These are phyloP conservation scores for Craterostigma plantagineum DNA, from an alignment of 257 asterid species.

Conservation along the genomic window DNA sequence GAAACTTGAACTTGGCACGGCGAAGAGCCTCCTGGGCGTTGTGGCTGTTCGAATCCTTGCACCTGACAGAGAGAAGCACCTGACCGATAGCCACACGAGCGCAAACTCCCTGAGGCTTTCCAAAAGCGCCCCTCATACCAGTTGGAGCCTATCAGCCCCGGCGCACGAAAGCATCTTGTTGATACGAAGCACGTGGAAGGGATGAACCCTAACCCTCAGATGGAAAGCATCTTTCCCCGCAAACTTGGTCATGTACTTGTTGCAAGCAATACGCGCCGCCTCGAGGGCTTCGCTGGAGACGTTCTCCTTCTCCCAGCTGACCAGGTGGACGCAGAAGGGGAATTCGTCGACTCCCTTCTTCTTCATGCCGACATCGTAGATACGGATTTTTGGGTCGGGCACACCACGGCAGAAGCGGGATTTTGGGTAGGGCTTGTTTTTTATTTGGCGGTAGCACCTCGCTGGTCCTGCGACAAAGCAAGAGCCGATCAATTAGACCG, in stretches of 20 bases:
- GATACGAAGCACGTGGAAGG: constrained; percentile 4
- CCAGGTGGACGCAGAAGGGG: constrained; percentile 15
- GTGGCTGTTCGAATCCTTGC: constrained; percentile 17
- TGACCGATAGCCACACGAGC: constrained; percentile 3
- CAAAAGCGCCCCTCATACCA: constrained; percentile 2
- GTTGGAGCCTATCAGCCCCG: constrained; percentile 7
- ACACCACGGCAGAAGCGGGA: constrained; percentile 61
- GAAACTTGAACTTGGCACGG: constrained; percentile 57
- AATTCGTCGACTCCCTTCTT: constrained; percentile 52
- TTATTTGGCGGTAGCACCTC: constrained; percentile 55
- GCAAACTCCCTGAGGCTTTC: constrained; percentile 3
- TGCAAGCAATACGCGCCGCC: constrained; percentile 61
- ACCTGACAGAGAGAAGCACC: background rate
- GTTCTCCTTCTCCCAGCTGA: constrained; percentile 61
- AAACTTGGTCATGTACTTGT: constrained; percentile 6
- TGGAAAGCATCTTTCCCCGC: constrained; percentile 4
- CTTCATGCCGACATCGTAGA: constrained; percentile 61
- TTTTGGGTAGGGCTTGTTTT: constrained; percentile 51
- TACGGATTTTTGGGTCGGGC: constrained; percentile 49
- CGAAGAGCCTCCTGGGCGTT: constrained; percentile 57
- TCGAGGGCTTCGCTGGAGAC: constrained; percentile 69
- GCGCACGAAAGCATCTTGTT: constrained; percentile 5
- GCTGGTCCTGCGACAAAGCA: constrained; percentile 31
- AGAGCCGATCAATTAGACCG: background rate
- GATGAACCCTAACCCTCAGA: constrained; percentile 4